These are phyloP conservation scores for Picochlorum sp. DNA, from an alignment of 139 green algal genomes.

Conservation along the genomic window DNA sequence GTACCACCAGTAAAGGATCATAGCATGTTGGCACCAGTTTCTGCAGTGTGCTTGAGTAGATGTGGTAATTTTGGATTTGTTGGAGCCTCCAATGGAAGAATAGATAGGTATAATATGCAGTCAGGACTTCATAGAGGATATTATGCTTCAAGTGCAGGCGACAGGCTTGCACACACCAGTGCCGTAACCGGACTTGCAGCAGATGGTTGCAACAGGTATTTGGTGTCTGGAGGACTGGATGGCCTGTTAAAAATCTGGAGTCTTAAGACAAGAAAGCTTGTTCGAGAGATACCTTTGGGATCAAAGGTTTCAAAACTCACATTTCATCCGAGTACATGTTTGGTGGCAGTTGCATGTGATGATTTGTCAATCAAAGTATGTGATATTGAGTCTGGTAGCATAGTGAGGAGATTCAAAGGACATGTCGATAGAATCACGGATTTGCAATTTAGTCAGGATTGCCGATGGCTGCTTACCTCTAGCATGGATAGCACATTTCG, in stretches of 20 bases:
- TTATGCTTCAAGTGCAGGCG: constrained; percentile 15
- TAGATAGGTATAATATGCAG: constrained; percentile 98
- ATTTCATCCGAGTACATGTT: constrained; percentile 22
- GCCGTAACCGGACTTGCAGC: constrained; percentile 41
- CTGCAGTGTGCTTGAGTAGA: constrained; percentile 34
- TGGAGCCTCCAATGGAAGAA: constrained; percentile 50
- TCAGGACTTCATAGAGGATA: constrained; percentile 65
- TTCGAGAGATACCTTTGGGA: constrained; percentile 20
- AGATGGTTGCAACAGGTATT: constrained; percentile 56
- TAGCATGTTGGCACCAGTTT: not conserved
- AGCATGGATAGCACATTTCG: constrained; percentile 78
- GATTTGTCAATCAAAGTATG: constrained; percentile 48
- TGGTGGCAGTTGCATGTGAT: constrained; percentile 46
- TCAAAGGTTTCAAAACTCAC: constrained; percentile 20
- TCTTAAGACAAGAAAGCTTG: constrained; percentile 52
- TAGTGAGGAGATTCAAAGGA: constrained; percentile 75
- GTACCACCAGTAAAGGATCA: constrained; percentile 18
- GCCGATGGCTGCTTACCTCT: constrained; percentile 77
- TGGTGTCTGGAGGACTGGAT: constrained; percentile 57
- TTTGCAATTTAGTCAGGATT: constrained; percentile 59
- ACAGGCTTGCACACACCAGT: constrained; percentile 20
- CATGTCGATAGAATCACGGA: constrained; percentile 73
- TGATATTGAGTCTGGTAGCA: constrained; percentile 33
- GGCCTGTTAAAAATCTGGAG: constrained; percentile 64
- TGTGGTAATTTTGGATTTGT: constrained; percentile 97